Conservation (phyloP, 768 basidiomycete species). For the Lepiota brunneoincarnata region DNA sequence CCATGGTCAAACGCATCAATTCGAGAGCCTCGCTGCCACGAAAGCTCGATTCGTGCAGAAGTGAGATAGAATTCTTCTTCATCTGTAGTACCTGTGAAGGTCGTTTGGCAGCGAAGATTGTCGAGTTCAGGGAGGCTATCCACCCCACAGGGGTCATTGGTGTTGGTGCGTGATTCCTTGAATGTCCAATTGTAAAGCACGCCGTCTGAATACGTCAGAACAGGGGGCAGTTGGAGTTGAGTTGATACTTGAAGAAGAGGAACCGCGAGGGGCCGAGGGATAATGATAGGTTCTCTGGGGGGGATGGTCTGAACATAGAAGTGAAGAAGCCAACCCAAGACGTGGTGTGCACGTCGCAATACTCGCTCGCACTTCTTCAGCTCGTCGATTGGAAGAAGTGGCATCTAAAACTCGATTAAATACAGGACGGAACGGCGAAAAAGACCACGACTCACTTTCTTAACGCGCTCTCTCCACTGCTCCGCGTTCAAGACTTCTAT, state of each 20-base stretch:
- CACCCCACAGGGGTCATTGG: conserved; percentile 18
- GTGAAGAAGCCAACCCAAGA: conserved; percentile 72
- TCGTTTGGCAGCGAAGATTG: conserved; percentile 61
- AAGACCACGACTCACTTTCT: conserved; percentile 34
- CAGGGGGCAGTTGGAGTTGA: conserved; percentile 77
- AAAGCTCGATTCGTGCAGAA: conserved; percentile 84
- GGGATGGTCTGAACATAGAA: conserved; percentile 73
- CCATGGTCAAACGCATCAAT: conserved; percentile 81
- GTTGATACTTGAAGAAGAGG: conserved; percentile 73
- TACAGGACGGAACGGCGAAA: neutral
- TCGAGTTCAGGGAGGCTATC: conserved; percentile 44
- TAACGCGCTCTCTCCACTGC: conserved; percentile 50
- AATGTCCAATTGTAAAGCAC: conserved; percentile 84
- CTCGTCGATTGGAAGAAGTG: conserved; percentile 43
- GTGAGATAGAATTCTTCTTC: conserved; percentile 88
- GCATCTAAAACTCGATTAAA: conserved; percentile 37
- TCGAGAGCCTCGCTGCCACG: conserved; percentile 82
- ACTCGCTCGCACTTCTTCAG: conserved; percentile 50
- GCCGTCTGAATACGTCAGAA: conserved; percentile 88
- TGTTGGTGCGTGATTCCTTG: conserved; percentile 27
- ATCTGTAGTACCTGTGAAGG: conserved; percentile 77
- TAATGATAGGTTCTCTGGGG: conserved; percentile 44
- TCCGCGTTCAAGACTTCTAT: conserved; percentile 31
- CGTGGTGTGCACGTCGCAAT: conserved; percentile 70
- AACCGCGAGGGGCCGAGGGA: conserved; percentile 69